Conservation (phyloP, 352 stramenopile species). For the Peronospora tabacina region DNA sequence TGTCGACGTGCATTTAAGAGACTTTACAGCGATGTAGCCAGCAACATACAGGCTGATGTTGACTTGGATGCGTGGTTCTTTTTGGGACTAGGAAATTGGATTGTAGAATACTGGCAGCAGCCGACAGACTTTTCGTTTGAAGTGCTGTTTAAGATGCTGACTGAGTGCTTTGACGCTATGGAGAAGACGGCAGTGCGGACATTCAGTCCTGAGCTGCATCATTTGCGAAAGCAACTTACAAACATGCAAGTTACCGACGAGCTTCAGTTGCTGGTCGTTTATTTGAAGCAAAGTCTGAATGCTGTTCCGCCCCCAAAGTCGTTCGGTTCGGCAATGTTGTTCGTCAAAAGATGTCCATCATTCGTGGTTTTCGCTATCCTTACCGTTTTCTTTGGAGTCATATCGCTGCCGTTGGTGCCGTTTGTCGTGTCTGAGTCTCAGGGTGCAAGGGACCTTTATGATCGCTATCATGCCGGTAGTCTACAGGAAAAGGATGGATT, state of each 20-base stretch:
- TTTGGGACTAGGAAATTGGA: constrained; percentile 56
- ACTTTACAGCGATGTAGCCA: constrained; percentile 38
- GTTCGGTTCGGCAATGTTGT: constrained; percentile 37
- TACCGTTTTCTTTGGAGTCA: constrained; percentile 42
- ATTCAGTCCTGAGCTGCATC: constrained; percentile 49
- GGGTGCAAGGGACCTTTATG: constrained; percentile 33
- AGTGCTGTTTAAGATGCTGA: constrained; percentile 55
- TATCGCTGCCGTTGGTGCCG: constrained; percentile 48
- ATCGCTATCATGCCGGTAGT: constrained; percentile 25
- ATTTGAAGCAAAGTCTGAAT: constrained; percentile 57
- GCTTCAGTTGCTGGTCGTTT: constrained; percentile 47
- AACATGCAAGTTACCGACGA: constrained; percentile 40
- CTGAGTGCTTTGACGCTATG: constrained; percentile 46
- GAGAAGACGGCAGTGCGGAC: constrained; percentile 41
- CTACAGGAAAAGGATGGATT: constrained; percentile 49
- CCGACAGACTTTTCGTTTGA: constrained; percentile 68
- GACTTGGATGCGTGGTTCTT: constrained; percentile 68
- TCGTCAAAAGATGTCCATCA: constrained; percentile 58
- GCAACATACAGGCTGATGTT: constrained; percentile 52
- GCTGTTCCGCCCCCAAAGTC: constrained; percentile 39
- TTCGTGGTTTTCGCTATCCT: constrained; percentile 44
- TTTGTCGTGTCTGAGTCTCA: constrained; percentile 45
- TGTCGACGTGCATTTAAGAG: constrained; percentile 38
- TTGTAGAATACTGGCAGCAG: constrained; percentile 77
- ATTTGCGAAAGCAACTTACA: constrained; percentile 38